Evolutionary conservation across 2,329 filamentous ascomycete species (phyloP), one percentile per base, ranked within the genome.

Genomic region (Pseudopithomyces maydicus): DNA sequence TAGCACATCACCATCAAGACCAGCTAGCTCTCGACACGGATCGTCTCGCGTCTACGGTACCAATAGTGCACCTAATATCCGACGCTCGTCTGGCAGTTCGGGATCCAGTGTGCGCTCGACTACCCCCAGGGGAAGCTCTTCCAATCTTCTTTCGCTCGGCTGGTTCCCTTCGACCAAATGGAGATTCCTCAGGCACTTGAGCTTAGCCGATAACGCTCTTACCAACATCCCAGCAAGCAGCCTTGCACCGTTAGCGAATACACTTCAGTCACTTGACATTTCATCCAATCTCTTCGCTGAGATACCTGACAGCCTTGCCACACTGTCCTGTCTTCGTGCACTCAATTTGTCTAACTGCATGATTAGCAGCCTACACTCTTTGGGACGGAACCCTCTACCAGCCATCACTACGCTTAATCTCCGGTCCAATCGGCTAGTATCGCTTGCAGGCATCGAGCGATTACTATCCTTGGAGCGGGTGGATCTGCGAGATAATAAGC

Each of bases 281-380:
- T 98, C 95, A 0, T 88, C 88, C 49, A 99, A 99, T 70, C 86
- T 97, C 32, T 96, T 99, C 75, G 88, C 87, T n/a, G 91, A 97
- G 74, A 90, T 98, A 52, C 95, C 95, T 1, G 95, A 98, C 74
- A 95, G 91, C 68, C 80, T 99, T 55, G 90, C 93, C 12, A 90
- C 87, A 10, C 81, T 99, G 56, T 92, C 92, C 19, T 89, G 92
- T 26, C 84, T 99, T n/a, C 88, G 93, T 62, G 93, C 95, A 22
- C 80, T 99, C 52, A 98, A 99, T 69, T 82, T 99, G 23, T 96
- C 94, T 3, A 90, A 96, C 69, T 98, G 94, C 82, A 97, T 98
- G 93, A 98, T 99, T 61, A 91, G 94, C 66, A 95, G 92, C 15
- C 82, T 99, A 54, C 90, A 96, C 68, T 97, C 94, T 1, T 81